Evolutionary conservation across 306 rosid genomes (phyloP).

Genomic region (Vicia villosa): DNA sequence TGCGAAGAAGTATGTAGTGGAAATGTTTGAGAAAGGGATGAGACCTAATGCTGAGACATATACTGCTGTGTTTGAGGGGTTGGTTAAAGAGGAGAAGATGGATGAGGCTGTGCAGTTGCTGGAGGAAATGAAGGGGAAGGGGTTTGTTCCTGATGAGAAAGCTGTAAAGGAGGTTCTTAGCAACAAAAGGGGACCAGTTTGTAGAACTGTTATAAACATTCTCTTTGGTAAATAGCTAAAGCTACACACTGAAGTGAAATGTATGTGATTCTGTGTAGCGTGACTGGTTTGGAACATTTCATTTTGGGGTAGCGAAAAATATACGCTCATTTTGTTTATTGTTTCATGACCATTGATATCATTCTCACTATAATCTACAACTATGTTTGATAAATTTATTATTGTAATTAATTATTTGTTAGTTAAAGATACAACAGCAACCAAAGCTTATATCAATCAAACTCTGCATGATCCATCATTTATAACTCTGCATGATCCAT

Average conservation of each 20-base stretch:
- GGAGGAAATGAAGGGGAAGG: constrained; percentile 52
- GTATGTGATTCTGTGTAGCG: background rate
- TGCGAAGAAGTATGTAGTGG: constrained; percentile 57
- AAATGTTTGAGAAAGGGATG: constrained; percentile 74
- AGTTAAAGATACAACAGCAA: too few relatives aligned
- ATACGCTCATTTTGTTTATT: background rate
- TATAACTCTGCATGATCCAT: too few relatives aligned
- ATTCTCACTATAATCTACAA: background rate
- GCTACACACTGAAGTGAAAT: too few relatives aligned
- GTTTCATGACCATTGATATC: background rate
- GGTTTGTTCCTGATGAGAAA: constrained; percentile 67
- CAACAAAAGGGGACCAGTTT: constrained; percentile 50
- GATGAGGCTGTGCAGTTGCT: constrained; percentile 60
- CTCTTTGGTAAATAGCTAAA: constrained; percentile 54
- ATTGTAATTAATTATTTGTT: too few relatives aligned
- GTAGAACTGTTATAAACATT: constrained; percentile 55
- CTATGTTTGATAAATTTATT: background rate
- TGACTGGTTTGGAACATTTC: background rate
- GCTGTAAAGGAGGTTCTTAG: constrained; percentile 56
- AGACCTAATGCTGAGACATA: constrained; percentile 66
- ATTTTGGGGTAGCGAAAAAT: background rate
- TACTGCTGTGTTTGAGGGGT: constrained; percentile 58
- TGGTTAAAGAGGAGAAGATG: constrained; percentile 47
- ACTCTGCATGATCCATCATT: too few relatives aligned
- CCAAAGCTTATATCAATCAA: too few relatives aligned